These are phyloP conservation scores for Diplogelasinospora grovesii DNA, from an alignment of 495 filamentous ascomycete genomes.

Conservation along the genomic window DNA sequence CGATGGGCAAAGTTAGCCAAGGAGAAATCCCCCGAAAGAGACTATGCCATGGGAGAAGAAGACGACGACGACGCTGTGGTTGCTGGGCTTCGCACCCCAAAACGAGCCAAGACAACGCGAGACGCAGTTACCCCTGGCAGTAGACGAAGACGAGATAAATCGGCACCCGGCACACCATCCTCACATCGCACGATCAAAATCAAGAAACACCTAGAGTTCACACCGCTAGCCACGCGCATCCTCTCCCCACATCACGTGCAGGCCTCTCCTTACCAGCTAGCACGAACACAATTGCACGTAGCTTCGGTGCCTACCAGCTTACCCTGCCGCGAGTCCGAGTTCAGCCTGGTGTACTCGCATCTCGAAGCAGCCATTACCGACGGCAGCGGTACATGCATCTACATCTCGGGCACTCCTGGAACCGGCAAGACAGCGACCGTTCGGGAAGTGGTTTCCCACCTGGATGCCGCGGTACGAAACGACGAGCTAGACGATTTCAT, in stretches of 20 bases:
- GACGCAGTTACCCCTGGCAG: slow-evolving; percentile 26
- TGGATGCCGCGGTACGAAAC: slow-evolving; percentile 73
- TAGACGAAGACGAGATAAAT: slow-evolving; percentile 30
- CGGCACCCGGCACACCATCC: slow-evolving; percentile 59
- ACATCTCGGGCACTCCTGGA: slow-evolving; percentile 98
- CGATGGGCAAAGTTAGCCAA: slow-evolving; percentile 23
- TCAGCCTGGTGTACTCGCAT: slow-evolving; percentile 83
- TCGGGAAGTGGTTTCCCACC: slow-evolving; percentile 83
- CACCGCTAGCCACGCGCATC: slow-evolving; percentile 79
- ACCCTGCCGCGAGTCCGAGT: slow-evolving; percentile 89
- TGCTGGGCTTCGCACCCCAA: slow-evolving; percentile 30
- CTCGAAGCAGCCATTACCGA: slow-evolving; percentile 92
- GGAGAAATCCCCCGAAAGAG: slow-evolving; percentile 32
- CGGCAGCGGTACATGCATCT: slow-evolving; percentile 90
- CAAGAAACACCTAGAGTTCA: slow-evolving; percentile 93
- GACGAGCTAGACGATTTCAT: slow-evolving; percentile 99
- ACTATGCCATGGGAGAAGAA: slow-evolving; percentile 38
- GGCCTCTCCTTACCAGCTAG: slow-evolving; percentile 87
- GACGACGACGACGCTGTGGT: slow-evolving; percentile 38
- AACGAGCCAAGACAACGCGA: slow-evolving; percentile 23
- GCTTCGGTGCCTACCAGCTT: slow-evolving; percentile 82
- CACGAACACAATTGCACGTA: slow-evolving; percentile 83
- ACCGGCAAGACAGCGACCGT: slow-evolving; percentile 98
- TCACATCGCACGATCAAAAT: slow-evolving; percentile 63
- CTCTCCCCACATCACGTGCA: slow-evolving; percentile 70